These are phyloP conservation scores for Dichotomocladium elegans DNA, from an alignment of 371 early-diverging fungal species.

Conservation along the genomic window DNA sequence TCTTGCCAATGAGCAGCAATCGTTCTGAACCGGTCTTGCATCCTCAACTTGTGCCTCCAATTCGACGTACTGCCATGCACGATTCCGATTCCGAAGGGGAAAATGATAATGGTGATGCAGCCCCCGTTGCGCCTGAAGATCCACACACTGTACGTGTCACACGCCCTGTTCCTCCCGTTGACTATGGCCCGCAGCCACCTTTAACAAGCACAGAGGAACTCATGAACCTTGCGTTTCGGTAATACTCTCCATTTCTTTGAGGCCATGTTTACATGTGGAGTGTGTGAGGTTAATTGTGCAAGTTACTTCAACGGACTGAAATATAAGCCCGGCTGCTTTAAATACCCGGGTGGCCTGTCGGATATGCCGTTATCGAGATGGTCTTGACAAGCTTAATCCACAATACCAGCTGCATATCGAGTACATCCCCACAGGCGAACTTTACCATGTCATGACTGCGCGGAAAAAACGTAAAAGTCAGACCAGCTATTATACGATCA, in stretches of 20 bases:
- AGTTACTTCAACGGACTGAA: too few relatives aligned
- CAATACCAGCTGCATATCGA: constrained; percentile 75
- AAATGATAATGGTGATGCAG: constrained; percentile 1
- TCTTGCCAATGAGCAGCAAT: background rate
- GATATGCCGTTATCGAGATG: constrained; percentile 69
- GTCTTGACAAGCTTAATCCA: constrained; percentile 67
- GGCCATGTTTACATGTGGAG: background rate
- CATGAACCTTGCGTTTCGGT: constrained; percentile 36
- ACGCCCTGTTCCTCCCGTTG: constrained; percentile 34
- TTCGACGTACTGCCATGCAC: background rate
- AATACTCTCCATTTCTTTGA: constrained; percentile 4
- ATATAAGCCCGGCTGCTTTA: constrained; percentile 76
- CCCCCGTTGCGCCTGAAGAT: constrained; percentile 9
- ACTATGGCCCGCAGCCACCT: constrained; percentile 28
- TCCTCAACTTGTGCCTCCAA: constrained; percentile 6
- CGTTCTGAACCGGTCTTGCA: background rate
- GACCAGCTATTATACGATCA: constrained; percentile 72
- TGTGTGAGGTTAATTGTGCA: too few relatives aligned
- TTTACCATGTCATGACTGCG: constrained; percentile 59
- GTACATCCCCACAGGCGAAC: constrained; percentile 47
- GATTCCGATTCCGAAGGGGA: constrained; percentile 13
- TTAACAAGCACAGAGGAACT: constrained; percentile 25
- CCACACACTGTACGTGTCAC: constrained; percentile 31
- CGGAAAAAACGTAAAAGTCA: constrained; percentile 68
- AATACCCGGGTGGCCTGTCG: constrained; percentile 73